These are phyloP conservation scores for Xylariaceae sp. DNA, from an alignment of 2,329 filamentous ascomycete species.

Conservation along the genomic window DNA sequence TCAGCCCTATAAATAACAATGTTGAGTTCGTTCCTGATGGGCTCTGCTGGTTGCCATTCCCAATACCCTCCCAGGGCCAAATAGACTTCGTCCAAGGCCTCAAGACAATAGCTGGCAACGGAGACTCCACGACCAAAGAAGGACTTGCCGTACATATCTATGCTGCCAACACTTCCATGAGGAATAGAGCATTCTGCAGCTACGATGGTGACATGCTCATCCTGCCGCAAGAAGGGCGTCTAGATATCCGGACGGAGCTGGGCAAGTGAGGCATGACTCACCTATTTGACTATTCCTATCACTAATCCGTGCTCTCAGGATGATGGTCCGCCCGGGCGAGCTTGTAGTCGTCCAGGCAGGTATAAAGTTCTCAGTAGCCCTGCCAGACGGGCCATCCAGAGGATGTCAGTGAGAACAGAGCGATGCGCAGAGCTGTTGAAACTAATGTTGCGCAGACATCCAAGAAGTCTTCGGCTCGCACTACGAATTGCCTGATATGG, in stretches of 20 bases:
- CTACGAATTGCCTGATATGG: constrained; percentile 61
- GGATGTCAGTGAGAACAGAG: constrained; percentile 35
- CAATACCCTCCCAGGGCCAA: constrained; percentile 20
- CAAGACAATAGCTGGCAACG: constrained; percentile 44
- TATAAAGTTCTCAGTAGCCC: constrained; percentile 53
- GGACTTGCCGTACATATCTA: constrained; percentile 47
- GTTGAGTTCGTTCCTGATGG: constrained; percentile 35
- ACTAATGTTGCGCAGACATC: constrained; percentile 21
- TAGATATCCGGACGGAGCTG: constrained; percentile 64
- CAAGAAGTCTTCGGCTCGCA: constrained; percentile 61
- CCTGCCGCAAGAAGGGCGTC: constrained; percentile 55
- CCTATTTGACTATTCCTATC: constrained; percentile 28
- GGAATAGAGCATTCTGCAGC: constrained; percentile 40
- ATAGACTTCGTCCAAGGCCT: constrained; percentile 43
- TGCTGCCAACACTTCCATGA: constrained; percentile 42
- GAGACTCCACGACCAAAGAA: constrained; percentile 45
- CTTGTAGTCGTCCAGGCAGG: constrained; percentile 61
- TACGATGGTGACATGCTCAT: constrained; percentile 64
- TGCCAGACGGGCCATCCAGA: constrained; percentile 52
- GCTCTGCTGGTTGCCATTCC: constrained; percentile 37
- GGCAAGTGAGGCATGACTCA: constrained; percentile 28
- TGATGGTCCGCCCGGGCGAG: constrained; percentile 58
- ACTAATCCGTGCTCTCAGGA: constrained; percentile 7
- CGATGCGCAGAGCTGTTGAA: too few species aligned
- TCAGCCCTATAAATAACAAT: constrained; percentile 34